Base-by-base conservation (phyloP, 2,329 filamentous ascomycete genomes). In the Penicillium palitans region DNA sequence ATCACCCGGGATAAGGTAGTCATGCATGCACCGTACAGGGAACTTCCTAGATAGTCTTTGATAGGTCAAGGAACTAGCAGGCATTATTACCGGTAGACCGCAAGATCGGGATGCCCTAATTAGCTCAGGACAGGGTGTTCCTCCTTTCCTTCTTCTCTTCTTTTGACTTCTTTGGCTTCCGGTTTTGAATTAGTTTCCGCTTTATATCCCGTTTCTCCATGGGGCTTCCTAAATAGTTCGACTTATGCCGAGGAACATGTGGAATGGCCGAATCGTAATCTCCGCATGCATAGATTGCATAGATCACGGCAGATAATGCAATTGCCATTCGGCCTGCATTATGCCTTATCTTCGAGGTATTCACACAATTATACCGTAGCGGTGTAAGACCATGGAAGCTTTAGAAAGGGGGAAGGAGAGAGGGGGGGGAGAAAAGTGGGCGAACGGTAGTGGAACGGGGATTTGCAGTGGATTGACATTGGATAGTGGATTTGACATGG, bases 231-330 rank as follows among this genome's bases (percentile, higher is more conserved):
- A 35, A 52, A 37, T 39, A 41, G 47, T 47, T 27, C 37, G 19
- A 17, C 45, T 25, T 17, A 24, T 21, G 35, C 52, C 45, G 24
- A 50, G 25, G 19, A 35, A 37, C 31, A 57, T 44, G 45, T 40
- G n/a, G 17, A 39, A 39, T 39, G 35, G 5, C 24, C 52, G 24
- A 54, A 54, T 54, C 52, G 25, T 48, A 25, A 48, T 49, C 52
- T 48, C 41, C 41, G 27, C 7, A 53, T 54, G 52, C 42, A 64
- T 55, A 40, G 62, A 63, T 66, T 54, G 52, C 42, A 64, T 55
- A 40, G 62, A 63, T 66, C 60, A 55, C 47, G 54, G 57, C 48
- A 65, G 64, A 67, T 66, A 64, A 67, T 61, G 62, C 61, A 66
- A 52, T 65, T 65, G 46, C 37, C 41, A 62, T 64, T 44, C 49